These are phyloP conservation scores for Tolypocladium inflatum DNA, from an alignment of 2,329 filamentous ascomycete species.

Conservation along the genomic window DNA sequence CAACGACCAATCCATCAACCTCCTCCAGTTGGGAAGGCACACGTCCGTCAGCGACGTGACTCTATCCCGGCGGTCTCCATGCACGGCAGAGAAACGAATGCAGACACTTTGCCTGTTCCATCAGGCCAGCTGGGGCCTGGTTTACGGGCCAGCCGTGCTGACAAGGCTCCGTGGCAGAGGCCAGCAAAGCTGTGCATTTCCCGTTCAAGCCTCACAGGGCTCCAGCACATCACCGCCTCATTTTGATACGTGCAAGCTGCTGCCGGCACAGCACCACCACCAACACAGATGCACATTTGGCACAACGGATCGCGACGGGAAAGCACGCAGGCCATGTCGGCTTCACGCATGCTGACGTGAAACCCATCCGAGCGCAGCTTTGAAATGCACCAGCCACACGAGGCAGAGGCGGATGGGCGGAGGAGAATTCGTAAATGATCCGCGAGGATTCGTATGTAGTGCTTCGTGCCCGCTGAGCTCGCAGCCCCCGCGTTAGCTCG, in stretches of 20 bases:
- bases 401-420: not conserved
- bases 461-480: conserved; percentile 6
- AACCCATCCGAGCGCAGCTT: not conserved
- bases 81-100: not conserved
- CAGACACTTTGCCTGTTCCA: not conserved
- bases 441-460: conserved; percentile 26
- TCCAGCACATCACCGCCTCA: not conserved
- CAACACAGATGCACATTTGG: not conserved
- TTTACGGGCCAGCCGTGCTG: not conserved
- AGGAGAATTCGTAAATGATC: conserved; percentile 23
- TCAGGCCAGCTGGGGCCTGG: not conserved
- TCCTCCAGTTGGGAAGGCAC: not conserved
- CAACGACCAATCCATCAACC: not conserved
- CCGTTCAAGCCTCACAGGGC: not conserved
- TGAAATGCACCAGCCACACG: not conserved
- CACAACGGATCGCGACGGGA: not conserved
- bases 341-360: not conserved
- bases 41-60: not conserved
- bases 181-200: not conserved
- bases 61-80: not conserved
- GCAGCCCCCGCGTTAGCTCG: not conserved
- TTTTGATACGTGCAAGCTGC: not conserved
- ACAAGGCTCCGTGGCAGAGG: not conserved
- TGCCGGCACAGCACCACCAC: not conserved
- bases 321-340: not conserved